Conservation (phyloP, 1,284 basidiomycete species). For the Ustilago lituana region DNA sequence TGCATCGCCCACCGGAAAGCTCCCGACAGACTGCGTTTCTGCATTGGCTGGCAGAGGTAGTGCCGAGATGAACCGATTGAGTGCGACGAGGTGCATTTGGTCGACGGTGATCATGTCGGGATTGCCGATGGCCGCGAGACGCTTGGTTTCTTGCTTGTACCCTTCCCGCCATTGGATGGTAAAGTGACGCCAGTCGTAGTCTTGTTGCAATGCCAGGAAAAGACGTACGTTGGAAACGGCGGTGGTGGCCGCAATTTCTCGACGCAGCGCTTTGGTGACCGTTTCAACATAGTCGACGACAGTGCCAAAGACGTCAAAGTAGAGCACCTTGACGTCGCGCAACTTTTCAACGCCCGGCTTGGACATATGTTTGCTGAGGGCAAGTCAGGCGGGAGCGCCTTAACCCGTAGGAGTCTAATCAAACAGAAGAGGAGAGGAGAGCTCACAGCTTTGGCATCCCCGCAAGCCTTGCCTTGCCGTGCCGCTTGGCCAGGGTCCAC, state of each 20-base stretch:
- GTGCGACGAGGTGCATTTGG: conserved; percentile 31
- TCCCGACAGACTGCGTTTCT: background rate
- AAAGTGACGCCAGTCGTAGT: conserved; percentile 37
- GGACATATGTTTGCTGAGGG: too few species aligned
- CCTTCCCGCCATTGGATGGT: conserved; percentile 26
- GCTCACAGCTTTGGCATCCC: too few species aligned
- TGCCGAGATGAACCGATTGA: conserved; percentile 19
- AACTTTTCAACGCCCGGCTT: background rate
- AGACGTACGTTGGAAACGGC: background rate
- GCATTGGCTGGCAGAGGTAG: conserved; percentile 4
- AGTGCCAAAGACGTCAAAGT: conserved; percentile 42
- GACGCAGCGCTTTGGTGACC: conserved; percentile 22
- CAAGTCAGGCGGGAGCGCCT: too few species aligned
- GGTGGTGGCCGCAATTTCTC: conserved; percentile 6
- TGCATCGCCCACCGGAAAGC: background rate
- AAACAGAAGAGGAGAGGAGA: too few species aligned
- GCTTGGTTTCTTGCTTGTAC: conserved; percentile 26
- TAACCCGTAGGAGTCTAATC: too few species aligned
- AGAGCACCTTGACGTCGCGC: conserved; percentile 17
- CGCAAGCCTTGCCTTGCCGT: too few species aligned
- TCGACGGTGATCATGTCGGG: conserved; percentile 37
- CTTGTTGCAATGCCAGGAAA: conserved; percentile 4
- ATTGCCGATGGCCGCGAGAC: conserved; percentile 23
- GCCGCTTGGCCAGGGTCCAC: conserved; percentile 4
- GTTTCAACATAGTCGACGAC: conserved; percentile 40